A percentile compares a stretch with the other conserved stretches of the same genome.
phyloP scores from a whole-genome alignment of 371 early-diverging fungal genomes.

The Mucor saturninus region DNA sequence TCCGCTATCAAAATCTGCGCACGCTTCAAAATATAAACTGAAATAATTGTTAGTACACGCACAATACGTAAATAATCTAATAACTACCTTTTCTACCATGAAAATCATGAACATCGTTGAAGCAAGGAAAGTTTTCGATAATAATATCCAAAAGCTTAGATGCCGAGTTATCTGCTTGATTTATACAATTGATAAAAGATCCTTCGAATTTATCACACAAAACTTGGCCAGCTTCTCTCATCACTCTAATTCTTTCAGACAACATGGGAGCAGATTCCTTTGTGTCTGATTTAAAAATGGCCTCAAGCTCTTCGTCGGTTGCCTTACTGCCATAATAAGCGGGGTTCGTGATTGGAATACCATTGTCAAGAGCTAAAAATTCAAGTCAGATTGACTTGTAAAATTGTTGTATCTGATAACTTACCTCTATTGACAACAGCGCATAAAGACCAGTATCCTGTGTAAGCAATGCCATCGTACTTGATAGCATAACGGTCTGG shows the following conservation, averaged over 20 bases:
- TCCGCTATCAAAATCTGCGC: slow-evolving; percentile 93
- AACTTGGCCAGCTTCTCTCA: slow-evolving; percentile 74
- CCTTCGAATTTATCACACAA: slow-evolving; percentile 75
- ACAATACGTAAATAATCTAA: background rate
- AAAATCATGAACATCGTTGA: slow-evolving; percentile 71
- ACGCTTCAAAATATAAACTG: slow-evolving; percentile 79
- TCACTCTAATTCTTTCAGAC: slow-evolving; percentile 62
- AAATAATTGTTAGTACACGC: background rate
- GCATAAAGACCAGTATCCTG: slow-evolving; percentile 88
- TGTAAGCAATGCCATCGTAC: slow-evolving; percentile 64
- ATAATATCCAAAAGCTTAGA: slow-evolving; percentile 64
- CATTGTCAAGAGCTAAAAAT: slow-evolving; percentile 58
- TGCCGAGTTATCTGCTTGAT: slow-evolving; percentile 58
- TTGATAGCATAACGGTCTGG: slow-evolving; percentile 69
- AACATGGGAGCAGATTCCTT: slow-evolving; percentile 70
- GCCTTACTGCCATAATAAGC: slow-evolving; percentile 49
- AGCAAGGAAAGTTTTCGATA: slow-evolving; percentile 69
- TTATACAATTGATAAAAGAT: slow-evolving; percentile 67
- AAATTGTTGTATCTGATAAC: background rate
- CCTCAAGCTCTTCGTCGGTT: slow-evolving; percentile 45
- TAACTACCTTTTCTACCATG: slow-evolving; percentile 59
- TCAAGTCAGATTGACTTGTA: background rate
- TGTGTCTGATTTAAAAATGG: slow-evolving; percentile 71
- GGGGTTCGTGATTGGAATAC: slow-evolving; percentile 68
- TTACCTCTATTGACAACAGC: slow-evolving; percentile 80